phyloP scores from a whole-genome alignment of 225 moss, liverwort and hornwort genomes.

The Straminergon stramineum region DNA sequence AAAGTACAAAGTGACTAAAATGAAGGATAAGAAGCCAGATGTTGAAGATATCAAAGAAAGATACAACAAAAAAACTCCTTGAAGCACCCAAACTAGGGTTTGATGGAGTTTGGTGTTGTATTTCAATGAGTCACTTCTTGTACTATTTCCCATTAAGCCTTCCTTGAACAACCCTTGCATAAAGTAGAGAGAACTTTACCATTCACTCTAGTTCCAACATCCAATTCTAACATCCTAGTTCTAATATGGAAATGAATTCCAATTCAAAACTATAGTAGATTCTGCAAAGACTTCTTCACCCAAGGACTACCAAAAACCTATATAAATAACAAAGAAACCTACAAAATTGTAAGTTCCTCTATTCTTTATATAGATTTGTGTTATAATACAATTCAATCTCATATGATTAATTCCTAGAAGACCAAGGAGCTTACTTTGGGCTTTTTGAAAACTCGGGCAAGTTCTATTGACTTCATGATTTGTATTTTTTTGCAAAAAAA shows the following conservation, averaged over 20 bases:
- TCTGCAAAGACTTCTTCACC: not conserved
- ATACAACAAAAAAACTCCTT: not conserved
- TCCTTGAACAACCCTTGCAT: fast-evolving
- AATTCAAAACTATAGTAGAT: not conserved
- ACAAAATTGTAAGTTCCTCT: not conserved
- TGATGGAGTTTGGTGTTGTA: not conserved
- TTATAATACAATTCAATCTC: too few species aligned
- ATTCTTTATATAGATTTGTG: too few species aligned
- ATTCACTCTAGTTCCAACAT: not conserved
- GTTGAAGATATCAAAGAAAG: not conserved
- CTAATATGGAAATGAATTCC: not conserved
- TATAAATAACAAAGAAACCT: not conserved
- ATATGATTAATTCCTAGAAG: too few species aligned
- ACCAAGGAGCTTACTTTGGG: too few species aligned
- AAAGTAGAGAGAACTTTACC: not conserved
- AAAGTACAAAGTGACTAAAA: not conserved
- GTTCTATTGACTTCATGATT: too few species aligned
- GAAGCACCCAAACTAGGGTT: fast-evolving
- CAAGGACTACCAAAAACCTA: not conserved
- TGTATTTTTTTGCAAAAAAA: too few species aligned
- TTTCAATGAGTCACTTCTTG: not conserved
- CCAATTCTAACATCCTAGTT: not conserved
- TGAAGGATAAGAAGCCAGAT: fast-evolving
- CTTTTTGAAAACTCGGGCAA: too few species aligned
- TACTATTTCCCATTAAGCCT: too few species aligned